These are phyloP conservation scores for Periconia sp. DNA, from an alignment of 2,329 filamentous ascomycete genomes.

Conservation along the genomic window DNA sequence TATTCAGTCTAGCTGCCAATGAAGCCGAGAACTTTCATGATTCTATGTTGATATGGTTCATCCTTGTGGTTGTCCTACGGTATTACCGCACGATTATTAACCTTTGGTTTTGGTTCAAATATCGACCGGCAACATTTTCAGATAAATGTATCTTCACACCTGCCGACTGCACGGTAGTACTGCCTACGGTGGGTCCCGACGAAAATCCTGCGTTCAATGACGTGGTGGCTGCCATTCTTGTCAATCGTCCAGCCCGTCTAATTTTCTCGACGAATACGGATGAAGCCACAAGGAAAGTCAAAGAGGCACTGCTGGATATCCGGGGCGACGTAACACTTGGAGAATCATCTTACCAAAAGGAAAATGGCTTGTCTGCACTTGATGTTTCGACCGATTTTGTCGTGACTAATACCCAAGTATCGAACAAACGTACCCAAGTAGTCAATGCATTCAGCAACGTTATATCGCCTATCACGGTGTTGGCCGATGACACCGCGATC, in stretches of 20 bases:
- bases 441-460: constrained; percentile 14
- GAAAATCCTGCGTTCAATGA: constrained; percentile 13
- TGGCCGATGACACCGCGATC: constrained; percentile 26
- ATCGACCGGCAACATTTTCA: constrained; percentile 9
- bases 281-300: constrained; percentile 4
- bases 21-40: constrained; percentile 8
- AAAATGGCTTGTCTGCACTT: constrained; percentile 3
- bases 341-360: constrained; percentile 13
- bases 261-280: constrained; percentile 25
- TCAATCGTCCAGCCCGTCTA: constrained; percentile 18
- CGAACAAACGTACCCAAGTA: constrained; percentile 28
- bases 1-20: constrained; percentile 7
- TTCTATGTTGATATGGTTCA: constrained; percentile 15
- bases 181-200: constrained; percentile 24
- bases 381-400: constrained; percentile 5
- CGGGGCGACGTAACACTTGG: constrained; percentile 6
- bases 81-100: constrained; percentile 26
- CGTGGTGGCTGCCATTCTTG: constrained; percentile 17
- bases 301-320: constrained; percentile 1
- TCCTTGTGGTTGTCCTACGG: constrained; percentile 19
- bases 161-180: constrained; percentile 23
- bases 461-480: constrained; percentile 15
- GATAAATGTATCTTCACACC: constrained; percentile 1
- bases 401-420: constrained; percentile 13
- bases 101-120: constrained; percentile 23